Evolutionary conservation across 768 basidiomycete genomes (phyloP).

Genomic region (Ephemerocybe angulata): DNA sequence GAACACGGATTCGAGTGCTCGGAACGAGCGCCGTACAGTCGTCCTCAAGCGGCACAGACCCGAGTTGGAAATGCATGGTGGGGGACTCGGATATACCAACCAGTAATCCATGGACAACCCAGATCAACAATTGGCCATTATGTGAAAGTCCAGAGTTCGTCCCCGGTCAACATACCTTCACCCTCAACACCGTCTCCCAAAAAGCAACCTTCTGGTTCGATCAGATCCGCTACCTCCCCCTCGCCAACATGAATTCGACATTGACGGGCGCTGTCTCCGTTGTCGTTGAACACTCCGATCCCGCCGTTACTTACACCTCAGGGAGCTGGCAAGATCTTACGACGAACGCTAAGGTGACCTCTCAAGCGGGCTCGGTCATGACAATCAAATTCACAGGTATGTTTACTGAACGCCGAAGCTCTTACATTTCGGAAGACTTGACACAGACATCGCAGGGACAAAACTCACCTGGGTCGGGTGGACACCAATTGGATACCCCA

Average conservation of each 20-base stretch:
- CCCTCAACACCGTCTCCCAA: constrained; percentile 13
- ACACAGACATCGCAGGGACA: constrained; percentile 16
- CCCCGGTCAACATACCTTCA: constrained; percentile 15
- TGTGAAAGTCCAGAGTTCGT: constrained; percentile 13
- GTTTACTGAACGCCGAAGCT: background rate
- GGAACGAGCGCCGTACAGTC: constrained; percentile 2
- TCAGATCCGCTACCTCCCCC: constrained; percentile 17
- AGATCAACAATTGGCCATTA: constrained; percentile 17
- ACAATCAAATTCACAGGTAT: constrained; percentile 21
- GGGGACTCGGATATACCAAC: background rate
- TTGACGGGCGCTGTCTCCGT: constrained; percentile 17
- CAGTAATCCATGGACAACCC: constrained; percentile 6
- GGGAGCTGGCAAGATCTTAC: constrained; percentile 17
- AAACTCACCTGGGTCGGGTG: constrained; percentile 21
- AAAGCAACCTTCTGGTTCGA: constrained; percentile 18
- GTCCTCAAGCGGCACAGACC: background rate
- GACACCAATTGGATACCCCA: constrained; percentile 16
- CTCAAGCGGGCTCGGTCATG: constrained; percentile 13
- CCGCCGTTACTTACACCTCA: constrained; percentile 16
- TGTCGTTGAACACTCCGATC: constrained; percentile 16
- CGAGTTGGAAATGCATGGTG: constrained; percentile 1
- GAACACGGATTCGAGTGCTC: constrained; percentile 3
- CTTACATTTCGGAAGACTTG: background rate
- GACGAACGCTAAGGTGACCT: constrained; percentile 14
- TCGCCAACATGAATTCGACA: background rate